Evolutionary conservation across 371 early-diverging fungal genomes (phyloP).

Genomic region (Paraphysoderma sedebokerense): DNA sequence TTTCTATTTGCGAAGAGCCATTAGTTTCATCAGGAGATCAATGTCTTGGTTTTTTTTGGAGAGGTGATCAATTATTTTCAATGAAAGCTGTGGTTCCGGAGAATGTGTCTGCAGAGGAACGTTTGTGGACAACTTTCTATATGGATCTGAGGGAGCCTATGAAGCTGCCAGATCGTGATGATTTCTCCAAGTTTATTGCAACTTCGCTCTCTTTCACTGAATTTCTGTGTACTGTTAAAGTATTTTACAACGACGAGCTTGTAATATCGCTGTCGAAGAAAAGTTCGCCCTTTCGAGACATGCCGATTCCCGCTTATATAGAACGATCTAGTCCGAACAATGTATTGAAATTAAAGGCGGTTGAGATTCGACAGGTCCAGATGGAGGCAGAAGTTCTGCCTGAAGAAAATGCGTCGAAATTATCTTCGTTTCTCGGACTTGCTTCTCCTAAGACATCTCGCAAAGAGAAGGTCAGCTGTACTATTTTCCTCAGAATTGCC

Average conservation of each 20-base stretch:
- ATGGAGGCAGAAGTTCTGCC: slow-evolving; percentile 42
- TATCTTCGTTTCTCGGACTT: background rate
- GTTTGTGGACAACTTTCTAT: slow-evolving; percentile 50
- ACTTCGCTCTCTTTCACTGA: slow-evolving; percentile 68
- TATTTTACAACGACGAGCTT: slow-evolving; percentile 38
- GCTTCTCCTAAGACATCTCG: background rate
- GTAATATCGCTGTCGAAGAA: slow-evolving; percentile 44
- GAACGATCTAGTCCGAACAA: slow-evolving; percentile 34
- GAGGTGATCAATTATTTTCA: slow-evolving; percentile 71
- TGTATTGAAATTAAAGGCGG: slow-evolving; percentile 43
- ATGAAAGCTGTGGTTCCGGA: slow-evolving; percentile 42
- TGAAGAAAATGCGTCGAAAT: slow-evolving; percentile 1
- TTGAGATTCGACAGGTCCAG: slow-evolving; percentile 43
- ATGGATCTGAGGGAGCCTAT: slow-evolving; percentile 61
- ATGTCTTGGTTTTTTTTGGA: slow-evolving; percentile 81
- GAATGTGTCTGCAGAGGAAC: slow-evolving; percentile 13
- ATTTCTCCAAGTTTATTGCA: slow-evolving; percentile 62
- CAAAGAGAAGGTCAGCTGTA: slow-evolving; percentile 5
- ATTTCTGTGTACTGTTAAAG: slow-evolving; percentile 42
- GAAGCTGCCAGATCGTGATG: slow-evolving; percentile 45
- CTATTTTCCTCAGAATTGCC: slow-evolving; percentile 56
- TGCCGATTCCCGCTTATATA: slow-evolving; percentile 17
- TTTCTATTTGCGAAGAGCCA: slow-evolving; percentile 75
- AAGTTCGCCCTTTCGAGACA: slow-evolving; percentile 32
- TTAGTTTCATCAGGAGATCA: slow-evolving; percentile 53